Base-by-base conservation (phyloP, 192 early-diverging fungal genomes). In the Blastocladiella britannica region DNA sequence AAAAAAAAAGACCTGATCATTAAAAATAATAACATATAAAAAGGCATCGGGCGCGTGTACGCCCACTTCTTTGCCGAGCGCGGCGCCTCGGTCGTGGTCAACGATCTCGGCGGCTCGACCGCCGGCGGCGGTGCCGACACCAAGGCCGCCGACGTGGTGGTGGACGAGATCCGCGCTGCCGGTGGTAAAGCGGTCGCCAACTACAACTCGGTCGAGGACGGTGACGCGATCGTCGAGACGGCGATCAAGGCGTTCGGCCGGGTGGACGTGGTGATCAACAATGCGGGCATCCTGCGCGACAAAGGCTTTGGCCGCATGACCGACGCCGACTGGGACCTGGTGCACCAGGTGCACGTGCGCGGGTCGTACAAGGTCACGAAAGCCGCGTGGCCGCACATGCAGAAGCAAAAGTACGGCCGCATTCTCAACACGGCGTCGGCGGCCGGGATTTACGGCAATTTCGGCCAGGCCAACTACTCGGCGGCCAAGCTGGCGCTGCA, bases 391-490 rank as follows among this genome's bases (percentile, higher is more conserved):
- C 81, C 83, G 28, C 72, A 87, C 62, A 88, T 98, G 79, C 80
- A 81, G 57, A 88, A 93, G 75, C 93, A 96, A 63, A 91, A 92
- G 64, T 98, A 72, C 58, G 94, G 94, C 51, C 78, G 89, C 58
- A 82, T 81, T 47, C 83, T 93, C 64, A 91, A 86, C 77, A 88
- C 86, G 60, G 84, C 93, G 15, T 95, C 92, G 53, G 92, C 92
- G 53, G 91, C 95, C 52, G 95, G 95, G 58, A 83, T 99, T 57
- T 99, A 99, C 67, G 95, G 95, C 57, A 99, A 97, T 79, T 97
- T 94, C 79, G 95, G 95, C 52, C 82, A 87, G 66, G 80, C 65
- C 51, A 74, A 67, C 63, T 72, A 72, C 55, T 67, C 56, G 31
- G 68, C 75, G 68, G 95, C 95, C 55, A 99, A 97, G 69, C 79